Conservation (phyloP, 495 filamentous ascomycete genomes). For the Trichoderma parareesei region DNA sequence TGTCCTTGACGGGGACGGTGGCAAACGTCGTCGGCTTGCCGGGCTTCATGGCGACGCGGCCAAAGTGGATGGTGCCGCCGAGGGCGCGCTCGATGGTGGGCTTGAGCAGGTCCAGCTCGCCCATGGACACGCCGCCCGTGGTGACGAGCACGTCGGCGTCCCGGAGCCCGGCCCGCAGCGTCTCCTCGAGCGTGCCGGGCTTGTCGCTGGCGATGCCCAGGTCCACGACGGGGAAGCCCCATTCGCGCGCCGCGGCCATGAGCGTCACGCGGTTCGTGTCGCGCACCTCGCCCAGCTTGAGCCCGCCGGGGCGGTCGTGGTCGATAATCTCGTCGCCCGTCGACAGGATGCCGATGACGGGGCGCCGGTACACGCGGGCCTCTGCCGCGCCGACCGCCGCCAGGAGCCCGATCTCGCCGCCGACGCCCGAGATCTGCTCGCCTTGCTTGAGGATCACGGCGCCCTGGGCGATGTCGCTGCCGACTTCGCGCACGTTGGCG, state of each 20-base stretch:
- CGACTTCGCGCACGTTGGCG: conserved; percentile 86
- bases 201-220: conserved; percentile 82
- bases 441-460: conserved; percentile 65
- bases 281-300: conserved; percentile 76
- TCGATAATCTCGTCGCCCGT: conserved; percentile 92
- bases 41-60: conserved; percentile 93
- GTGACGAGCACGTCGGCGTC: conserved; percentile 80
- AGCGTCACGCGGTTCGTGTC: conserved; percentile 89
- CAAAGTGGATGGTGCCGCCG: conserved; percentile 93
- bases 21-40: conserved; percentile 97
- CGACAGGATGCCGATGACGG: conserved; percentile 78
- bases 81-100: conserved; percentile 88
- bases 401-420: conserved; percentile 84
- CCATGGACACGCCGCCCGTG: conserved; percentile 95
- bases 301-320: conserved; percentile 52
- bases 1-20: conserved; percentile 62
- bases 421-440: conserved; percentile 69
- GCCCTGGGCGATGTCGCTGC: conserved; percentile 71
- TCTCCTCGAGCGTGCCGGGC: conserved; percentile 65
- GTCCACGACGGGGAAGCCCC: conserved; percentile 73
- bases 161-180: conserved; percentile 63
- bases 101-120: conserved; percentile 94
- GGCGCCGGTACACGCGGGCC: conserved; percentile 69
- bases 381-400: conserved; percentile 71
- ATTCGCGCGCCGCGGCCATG: conserved; percentile 63